Evolutionary conservation across 1,139 yeast genomes (phyloP), one percentile per base, ranked within the genome.

Genomic region (Magnusiomyces tetraspermus): DNA sequence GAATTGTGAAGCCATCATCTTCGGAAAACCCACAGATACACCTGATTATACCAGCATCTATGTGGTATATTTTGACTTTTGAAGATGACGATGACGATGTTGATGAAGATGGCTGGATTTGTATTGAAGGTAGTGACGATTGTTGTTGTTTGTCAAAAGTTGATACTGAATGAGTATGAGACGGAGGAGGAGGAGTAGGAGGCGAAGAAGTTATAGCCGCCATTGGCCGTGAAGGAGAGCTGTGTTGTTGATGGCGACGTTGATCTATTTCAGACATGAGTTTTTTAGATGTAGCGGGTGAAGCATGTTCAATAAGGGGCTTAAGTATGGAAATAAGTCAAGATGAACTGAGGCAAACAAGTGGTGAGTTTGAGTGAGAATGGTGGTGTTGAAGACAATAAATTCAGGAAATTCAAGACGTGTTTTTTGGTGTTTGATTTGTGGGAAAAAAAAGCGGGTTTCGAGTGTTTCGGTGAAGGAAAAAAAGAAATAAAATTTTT

Each of bases 1-100:
- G 97, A 56, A 90, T 85, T 1, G 97, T 89, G 66, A 87, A 88
- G 0, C 97, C 97, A 64, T 90, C 97, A 67, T 90, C 97, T 59
- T 90, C 96, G 54, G 83, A 88, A 59, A 76, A 81, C 0, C 83
- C 90, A 72, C 98, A 90, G 3, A 90, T 79, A 70, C 98, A 90
- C 2, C 96, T 88, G 53, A 90, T 90, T 1, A 82, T 70, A 0
- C 96, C 96, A 3, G 89, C 76, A 64, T 88, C 95, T 1, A 61
- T 60, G 48, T 69, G 60, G 46, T 58, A 61, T 28, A 52, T 52
- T 43, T 13, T 13, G 26, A 45, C 26, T 10, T 45, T 13, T 88
- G 30, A 77, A 77, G 63, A 82, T 83, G 0, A 77, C 63, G 19
- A 52, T 13, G 47, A 33, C 8, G 33, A 28, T 8, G 19, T 40